Percentiles rank a stretch among this genome's conserved stretches.
Conservation (phyloP, 805 yeast species). For the Blastobotrys muscicola region DNA sequence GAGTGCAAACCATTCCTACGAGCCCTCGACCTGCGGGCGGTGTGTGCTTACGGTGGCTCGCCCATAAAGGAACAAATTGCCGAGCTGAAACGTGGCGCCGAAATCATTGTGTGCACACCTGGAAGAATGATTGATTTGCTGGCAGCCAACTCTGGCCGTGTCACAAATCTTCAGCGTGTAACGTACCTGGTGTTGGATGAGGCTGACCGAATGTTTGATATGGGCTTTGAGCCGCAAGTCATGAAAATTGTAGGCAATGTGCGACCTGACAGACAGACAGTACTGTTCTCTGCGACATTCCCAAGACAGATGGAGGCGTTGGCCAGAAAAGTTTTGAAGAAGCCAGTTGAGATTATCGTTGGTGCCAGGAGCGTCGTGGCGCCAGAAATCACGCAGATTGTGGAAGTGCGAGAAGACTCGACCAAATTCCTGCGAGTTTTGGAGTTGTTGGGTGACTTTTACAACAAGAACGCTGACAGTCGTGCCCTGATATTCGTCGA, state of each 20-base stretch:
- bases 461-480: conserved; percentile 23
- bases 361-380: conserved; percentile 79
- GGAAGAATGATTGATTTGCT: conserved; percentile 87
- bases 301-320: conserved; percentile 69
- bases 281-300: conserved; percentile 89
- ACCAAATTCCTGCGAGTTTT: conserved; percentile 50
- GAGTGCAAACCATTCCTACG: conserved; percentile 54
- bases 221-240: conserved; percentile 97
- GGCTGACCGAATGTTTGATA: conserved; percentile 92
- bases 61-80: conserved; percentile 75
- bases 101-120: conserved; percentile 86
- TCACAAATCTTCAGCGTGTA: conserved; percentile 55
- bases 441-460: conserved; percentile 42
- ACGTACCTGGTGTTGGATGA: conserved; percentile 88
- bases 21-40: conserved; percentile 40
- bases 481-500: conserved; percentile 73
- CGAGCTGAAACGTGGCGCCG: conserved; percentile 65
- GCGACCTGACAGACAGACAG: conserved; percentile 82
- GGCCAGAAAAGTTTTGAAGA: conserved; percentile 52
- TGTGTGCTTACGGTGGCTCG: conserved; percentile 89
- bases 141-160: conserved; percentile 72
- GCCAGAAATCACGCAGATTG: conserved; percentile 64
- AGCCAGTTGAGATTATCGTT: conserved; percentile 68
- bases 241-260: conserved; percentile 65
- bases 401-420: conserved; percentile 47